Evolutionary conservation across 2,329 filamentous ascomycete species (phyloP).

Genomic region (Lasiodiplodia sp.): DNA sequence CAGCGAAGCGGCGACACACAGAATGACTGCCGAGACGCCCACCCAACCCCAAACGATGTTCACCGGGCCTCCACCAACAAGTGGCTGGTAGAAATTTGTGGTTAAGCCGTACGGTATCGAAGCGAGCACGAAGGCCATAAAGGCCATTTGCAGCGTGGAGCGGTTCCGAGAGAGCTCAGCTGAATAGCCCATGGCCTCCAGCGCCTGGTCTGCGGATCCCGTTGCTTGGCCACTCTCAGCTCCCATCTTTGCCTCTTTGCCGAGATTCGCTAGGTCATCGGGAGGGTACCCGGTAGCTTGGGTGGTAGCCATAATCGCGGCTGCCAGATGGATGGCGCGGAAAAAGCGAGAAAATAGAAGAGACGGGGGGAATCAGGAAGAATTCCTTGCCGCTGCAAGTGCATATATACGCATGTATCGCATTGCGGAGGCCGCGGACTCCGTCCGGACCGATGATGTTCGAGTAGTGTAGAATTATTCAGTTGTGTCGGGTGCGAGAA

Average conservation of each 20-base stretch:
- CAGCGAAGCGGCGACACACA: conserved; percentile 74
- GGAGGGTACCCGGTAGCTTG: too few relatives aligned
- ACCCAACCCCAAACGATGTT: conserved; percentile 79
- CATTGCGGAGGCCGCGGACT: too few relatives aligned
- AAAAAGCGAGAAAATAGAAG: too few relatives aligned
- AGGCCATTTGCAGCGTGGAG: conserved; percentile 73
- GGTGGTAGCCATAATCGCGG: too few relatives aligned
- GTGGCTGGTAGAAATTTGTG: conserved; percentile 72
- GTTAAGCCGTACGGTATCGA: conserved; percentile 77
- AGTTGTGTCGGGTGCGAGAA: too few relatives aligned
- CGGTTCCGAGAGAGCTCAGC: conserved; percentile 70
- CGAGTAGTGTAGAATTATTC: too few relatives aligned
- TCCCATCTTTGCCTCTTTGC: not conserved
- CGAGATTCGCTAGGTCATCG: not conserved
- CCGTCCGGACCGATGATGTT: too few relatives aligned
- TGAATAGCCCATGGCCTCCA: conserved; percentile 71
- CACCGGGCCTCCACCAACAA: conserved; percentile 70
- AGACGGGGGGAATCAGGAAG: too few relatives aligned
- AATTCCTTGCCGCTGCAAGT: too few relatives aligned
- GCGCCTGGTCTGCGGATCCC: conserved; percentile 33
- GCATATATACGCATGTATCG: too few relatives aligned
- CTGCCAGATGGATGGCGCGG: too few relatives aligned
- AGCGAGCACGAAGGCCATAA: conserved; percentile 79
- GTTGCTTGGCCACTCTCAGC: not conserved
- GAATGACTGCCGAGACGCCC: conserved; percentile 70